These are phyloP conservation scores for Ilyonectria sp. DNA, from an alignment of 2,329 filamentous ascomycete species.

Conservation along the genomic window DNA sequence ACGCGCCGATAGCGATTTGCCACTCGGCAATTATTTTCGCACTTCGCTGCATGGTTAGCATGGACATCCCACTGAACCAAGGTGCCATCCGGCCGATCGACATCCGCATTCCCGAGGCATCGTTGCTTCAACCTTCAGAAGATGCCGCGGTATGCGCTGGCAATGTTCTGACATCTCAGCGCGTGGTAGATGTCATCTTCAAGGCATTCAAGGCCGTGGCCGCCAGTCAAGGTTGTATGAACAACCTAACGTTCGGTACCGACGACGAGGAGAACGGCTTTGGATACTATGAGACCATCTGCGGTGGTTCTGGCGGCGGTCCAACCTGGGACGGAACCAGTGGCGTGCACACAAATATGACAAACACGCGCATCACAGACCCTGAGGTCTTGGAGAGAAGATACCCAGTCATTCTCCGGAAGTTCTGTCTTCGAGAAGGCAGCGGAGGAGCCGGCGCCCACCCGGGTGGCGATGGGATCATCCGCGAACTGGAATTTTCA, in stretches of 20 bases:
- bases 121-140: constrained; percentile 80
- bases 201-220: constrained; percentile 85
- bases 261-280: constrained; percentile 60
- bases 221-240: constrained; percentile 83
- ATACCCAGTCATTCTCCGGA: constrained; percentile 79
- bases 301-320: constrained; percentile 77
- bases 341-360: constrained; percentile 69
- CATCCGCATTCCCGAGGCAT: constrained; percentile 79
- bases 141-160: constrained; percentile 85
- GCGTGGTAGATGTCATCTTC: constrained; percentile 59
- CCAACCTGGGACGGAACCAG: constrained; percentile 60
- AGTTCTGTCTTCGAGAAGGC: constrained; percentile 75
- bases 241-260: constrained; percentile 87
- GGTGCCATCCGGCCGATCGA: constrained; percentile 82
- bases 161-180: constrained; percentile 71
- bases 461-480: constrained; percentile 79
- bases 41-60: constrained; percentile 81
- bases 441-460: constrained; percentile 76
- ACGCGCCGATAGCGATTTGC: constrained; percentile 84
- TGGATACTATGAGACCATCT: constrained; percentile 72
- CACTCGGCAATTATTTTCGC: constrained; percentile 89
- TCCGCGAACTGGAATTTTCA: constrained; percentile 83
- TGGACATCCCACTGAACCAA: constrained; percentile 87
- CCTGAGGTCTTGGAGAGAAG: constrained; percentile 58
- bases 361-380: constrained; percentile 81